A percentile compares a stretch with the other conserved stretches of the same genome.
phyloP scores from a whole-genome alignment of 2,329 filamentous ascomycete genomes.

The Talaromyces sp. region DNA sequence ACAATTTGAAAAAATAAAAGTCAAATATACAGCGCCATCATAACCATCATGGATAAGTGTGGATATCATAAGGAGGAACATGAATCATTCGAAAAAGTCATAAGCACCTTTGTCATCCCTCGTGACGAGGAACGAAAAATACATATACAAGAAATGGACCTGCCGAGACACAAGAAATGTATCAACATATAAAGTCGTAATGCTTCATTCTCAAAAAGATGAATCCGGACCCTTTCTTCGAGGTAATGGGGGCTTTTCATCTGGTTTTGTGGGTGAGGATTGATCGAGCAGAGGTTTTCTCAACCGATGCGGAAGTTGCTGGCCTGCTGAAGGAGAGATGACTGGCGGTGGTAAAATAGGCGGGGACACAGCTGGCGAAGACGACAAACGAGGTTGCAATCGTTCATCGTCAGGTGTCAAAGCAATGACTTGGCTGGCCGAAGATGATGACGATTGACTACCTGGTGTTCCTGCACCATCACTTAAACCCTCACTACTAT shows the following conservation, averaged over 20 bases:
- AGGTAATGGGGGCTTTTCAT: background rate
- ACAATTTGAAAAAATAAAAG: background rate
- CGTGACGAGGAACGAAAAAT: background rate
- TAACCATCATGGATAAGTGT: constrained; percentile 5
- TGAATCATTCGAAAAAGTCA: background rate
- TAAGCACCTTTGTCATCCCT: background rate
- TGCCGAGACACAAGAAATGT: background rate
- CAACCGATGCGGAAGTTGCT: constrained; percentile 9
- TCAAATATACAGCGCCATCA: background rate
- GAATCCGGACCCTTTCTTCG: background rate
- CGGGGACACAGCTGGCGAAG: background rate
- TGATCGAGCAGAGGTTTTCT: background rate
- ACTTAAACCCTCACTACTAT: constrained; percentile 26
- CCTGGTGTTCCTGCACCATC: constrained; percentile 25
- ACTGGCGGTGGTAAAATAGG: background rate
- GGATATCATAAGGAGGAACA: constrained; percentile 9
- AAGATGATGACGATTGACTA: constrained; percentile 27
- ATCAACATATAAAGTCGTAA: background rate
- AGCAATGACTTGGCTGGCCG: constrained; percentile 23
- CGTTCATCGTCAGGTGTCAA: constrained; percentile 14
- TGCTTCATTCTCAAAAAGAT: background rate
- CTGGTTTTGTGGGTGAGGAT: background rate
- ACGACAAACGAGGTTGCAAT: constrained; percentile 2
- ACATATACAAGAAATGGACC: constrained; percentile 1
- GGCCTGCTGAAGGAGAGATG: background rate